These are phyloP conservation scores for Setaria italica DNA, from an alignment of 202 grass and related monocot genomes.

Conservation along the genomic window DNA sequence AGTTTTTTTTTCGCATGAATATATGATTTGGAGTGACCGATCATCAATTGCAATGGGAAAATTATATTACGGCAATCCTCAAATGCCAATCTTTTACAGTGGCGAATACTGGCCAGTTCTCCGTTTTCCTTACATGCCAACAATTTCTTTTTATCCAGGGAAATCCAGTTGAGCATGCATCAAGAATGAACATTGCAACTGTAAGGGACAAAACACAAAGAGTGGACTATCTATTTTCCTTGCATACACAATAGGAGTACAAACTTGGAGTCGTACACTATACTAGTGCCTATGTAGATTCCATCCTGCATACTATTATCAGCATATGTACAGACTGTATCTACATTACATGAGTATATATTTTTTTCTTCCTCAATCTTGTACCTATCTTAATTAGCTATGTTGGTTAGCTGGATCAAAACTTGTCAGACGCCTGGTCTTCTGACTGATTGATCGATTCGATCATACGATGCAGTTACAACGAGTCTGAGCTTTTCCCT, in stretches of 20 bases:
- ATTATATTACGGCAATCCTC: not conserved
- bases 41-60: not conserved
- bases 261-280: not conserved
- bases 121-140: not conserved
- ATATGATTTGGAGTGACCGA: not conserved
- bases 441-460: not conserved
- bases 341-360: slow-evolving; percentile 2
- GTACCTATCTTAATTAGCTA: slow-evolving; percentile 19
- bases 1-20: not conserved
- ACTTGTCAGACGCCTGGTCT: slow-evolving; percentile 35
- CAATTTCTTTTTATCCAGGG: not conserved
- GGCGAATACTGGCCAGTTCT: not conserved
- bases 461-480: slow-evolving; percentile 18
- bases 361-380: not conserved
- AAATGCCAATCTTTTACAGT: not conserved
- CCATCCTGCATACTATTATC: not conserved
- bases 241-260: slow-evolving; percentile 5
- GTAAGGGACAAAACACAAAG: not conserved
- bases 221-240: slow-evolving; percentile 12
- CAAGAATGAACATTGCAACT: not conserved
- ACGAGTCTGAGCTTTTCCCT: slow-evolving; percentile 28
- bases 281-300: not conserved
- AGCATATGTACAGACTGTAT: not conserved
- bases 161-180: not conserved
- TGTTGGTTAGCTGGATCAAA: slow-evolving; percentile 46